Evolutionary conservation across 257 asterid species (phyloP).

Genomic region (Nicotiana undulata): DNA sequence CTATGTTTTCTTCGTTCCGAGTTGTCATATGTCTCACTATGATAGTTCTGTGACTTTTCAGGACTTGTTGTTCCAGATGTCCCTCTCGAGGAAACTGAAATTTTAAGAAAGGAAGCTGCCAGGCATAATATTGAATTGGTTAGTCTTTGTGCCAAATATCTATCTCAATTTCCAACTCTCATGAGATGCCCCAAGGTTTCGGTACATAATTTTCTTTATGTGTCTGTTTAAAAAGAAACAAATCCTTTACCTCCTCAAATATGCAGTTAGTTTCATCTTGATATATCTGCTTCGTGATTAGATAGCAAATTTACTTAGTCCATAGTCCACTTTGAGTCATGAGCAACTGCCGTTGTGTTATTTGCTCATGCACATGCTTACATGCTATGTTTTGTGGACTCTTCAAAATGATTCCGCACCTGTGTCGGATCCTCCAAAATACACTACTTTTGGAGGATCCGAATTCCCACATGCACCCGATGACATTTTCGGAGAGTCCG

Average conservation of each 20-base stretch:
- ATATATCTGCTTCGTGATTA: not conserved
- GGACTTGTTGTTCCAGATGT: slow-evolving; percentile 92
- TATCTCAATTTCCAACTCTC: not conserved
- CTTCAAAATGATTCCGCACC: no score
- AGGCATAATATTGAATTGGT: slow-evolving; percentile 70
- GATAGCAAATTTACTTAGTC: not conserved
- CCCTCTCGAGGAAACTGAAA: slow-evolving; percentile 81
- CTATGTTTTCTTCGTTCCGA: not conserved
- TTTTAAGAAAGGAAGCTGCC: slow-evolving; percentile 72
- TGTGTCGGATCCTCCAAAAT: no score
- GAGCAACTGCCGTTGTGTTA: not conserved
- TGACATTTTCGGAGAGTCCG: no score
- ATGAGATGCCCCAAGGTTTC: not conserved
- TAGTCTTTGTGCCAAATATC: slow-evolving; percentile 18
- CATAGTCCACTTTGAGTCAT: not conserved
- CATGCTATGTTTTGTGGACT: no score
- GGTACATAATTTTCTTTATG: not conserved
- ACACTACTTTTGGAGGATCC: no score
- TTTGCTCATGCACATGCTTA: not conserved
- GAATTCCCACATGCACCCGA: no score
- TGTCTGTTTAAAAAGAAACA: not conserved
- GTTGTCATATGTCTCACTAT: not conserved
- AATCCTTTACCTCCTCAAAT: not conserved
- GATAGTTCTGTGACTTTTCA: slow-evolving; percentile 19
- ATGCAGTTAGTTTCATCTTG: not conserved